A percentile compares a stretch with the other conserved stretches of the same genome.
Conservation (phyloP, 441 rosid genomes). For the Arabidopsis lyrata region DNA sequence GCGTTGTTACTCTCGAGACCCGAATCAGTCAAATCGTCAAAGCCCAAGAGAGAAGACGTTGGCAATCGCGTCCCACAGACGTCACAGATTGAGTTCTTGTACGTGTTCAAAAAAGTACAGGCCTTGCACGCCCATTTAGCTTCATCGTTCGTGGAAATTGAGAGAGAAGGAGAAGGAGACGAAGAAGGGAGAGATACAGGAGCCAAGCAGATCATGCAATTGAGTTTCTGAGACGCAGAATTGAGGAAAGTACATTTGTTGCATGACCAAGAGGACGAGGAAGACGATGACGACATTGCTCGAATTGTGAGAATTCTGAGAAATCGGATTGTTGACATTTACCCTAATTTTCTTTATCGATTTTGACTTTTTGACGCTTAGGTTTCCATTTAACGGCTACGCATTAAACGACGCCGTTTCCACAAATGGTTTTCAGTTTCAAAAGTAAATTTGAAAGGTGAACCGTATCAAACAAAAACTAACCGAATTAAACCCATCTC, state of each 20-base stretch:
- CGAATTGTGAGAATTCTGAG: conserved; percentile 22
- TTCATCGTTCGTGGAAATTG: conserved; percentile 38
- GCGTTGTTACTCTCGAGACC: conserved; percentile 45
- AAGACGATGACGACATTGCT: conserved; percentile 38
- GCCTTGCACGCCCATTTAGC: conserved; percentile 88
- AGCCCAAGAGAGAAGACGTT: conserved; percentile 51
- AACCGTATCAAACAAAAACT: conserved; percentile 12
- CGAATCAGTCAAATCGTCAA: conserved; percentile 62
- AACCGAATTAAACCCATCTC: not conserved
- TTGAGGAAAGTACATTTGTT: conserved; percentile 87
- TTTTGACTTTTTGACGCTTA: not conserved
- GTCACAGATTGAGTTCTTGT: conserved; percentile 68
- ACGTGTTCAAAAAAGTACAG: conserved; percentile 86
- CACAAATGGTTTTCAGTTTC: not conserved
- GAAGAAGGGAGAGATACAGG: conserved; percentile 50
- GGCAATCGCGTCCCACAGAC: conserved; percentile 70
- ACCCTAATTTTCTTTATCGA: conserved; percentile 28
- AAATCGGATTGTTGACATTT: conserved; percentile 27
- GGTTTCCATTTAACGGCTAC: conserved; percentile 18
- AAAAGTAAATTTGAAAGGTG: no score
- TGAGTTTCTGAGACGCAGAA: conserved; percentile 66
- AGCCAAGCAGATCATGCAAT: conserved; percentile 71
- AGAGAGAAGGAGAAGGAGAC: conserved; percentile 27
- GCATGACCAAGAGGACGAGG: conserved; percentile 71
- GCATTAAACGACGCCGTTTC: not conserved